These are phyloP conservation scores for Penicillium chermesinum DNA, from an alignment of 495 filamentous ascomycete genomes.

Conservation along the genomic window DNA sequence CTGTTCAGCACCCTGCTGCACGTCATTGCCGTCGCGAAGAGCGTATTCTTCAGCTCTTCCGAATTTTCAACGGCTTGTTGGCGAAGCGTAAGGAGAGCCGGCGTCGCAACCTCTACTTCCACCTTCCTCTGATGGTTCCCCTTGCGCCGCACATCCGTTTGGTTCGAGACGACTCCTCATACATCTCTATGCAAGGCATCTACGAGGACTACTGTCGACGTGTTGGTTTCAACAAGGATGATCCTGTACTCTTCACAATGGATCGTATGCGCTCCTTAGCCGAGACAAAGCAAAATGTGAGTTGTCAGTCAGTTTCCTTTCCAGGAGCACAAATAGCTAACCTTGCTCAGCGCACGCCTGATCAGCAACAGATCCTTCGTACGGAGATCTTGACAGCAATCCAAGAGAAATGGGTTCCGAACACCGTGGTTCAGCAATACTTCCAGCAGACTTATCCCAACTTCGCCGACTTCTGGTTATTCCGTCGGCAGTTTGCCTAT, in stretches of 20 bases:
- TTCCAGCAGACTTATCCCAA: constrained; percentile 86
- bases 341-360: constrained; percentile 50
- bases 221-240: constrained; percentile 83
- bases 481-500: constrained; percentile 92
- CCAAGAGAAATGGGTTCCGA: constrained; percentile 83
- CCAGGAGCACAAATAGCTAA: constrained; percentile 13
- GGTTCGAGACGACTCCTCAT: constrained; percentile 90
- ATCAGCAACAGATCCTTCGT: constrained; percentile 62
- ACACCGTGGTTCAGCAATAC: constrained; percentile 75
- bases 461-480: constrained; percentile 94
- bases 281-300: constrained; percentile 60
- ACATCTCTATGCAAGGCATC: constrained; percentile 87
- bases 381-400: constrained; percentile 88
- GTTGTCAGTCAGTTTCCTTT: constrained; percentile 1
- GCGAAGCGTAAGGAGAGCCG: constrained; percentile 90
- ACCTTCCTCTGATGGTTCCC: constrained; percentile 90
- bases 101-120: constrained; percentile 90
- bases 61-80: constrained; percentile 89
- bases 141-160: constrained; percentile 88
- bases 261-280: constrained; percentile 76
- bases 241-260: constrained; percentile 91
- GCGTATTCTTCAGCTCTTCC: constrained; percentile 92
- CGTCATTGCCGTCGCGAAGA: constrained; percentile 90
- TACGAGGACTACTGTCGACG: constrained; percentile 93
- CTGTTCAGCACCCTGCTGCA: constrained; percentile 90